phyloP scores from a whole-genome alignment of 1,139 yeast genomes.

The Pichia sp. region DNA sequence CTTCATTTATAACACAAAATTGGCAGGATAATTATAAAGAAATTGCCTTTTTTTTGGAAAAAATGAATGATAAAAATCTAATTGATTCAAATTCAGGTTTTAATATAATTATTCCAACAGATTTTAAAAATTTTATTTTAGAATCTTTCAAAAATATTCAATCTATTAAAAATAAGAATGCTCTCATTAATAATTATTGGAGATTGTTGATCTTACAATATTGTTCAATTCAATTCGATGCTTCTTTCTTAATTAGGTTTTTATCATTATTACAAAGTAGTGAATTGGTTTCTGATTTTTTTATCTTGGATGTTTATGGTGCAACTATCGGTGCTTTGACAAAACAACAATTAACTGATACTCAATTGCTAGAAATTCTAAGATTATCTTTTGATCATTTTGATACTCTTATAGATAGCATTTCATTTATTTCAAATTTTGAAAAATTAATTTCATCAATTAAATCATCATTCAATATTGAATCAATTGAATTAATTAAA shows the following conservation, averaged over 20 bases:
- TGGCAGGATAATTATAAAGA: conserved; percentile 33
- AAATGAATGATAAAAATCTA: conserved; percentile 29
- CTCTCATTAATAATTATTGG: conserved; percentile 37
- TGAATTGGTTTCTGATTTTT: conserved; percentile 13
- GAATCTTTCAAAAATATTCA: conserved; percentile 15
- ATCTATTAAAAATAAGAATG: conserved; percentile 20
- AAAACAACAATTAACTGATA: conserved; percentile 19
- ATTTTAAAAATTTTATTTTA: conserved; percentile 25
- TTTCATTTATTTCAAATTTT: conserved; percentile 19
- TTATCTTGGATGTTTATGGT: conserved; percentile 27
- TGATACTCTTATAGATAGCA: conserved; percentile 15
- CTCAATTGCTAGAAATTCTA: conserved; percentile 14
- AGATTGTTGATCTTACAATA: conserved; percentile 33
- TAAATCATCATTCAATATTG: not conserved
- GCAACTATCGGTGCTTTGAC: conserved; percentile 23
- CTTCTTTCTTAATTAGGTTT: conserved; percentile 16
- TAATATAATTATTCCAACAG: conserved; percentile 26
- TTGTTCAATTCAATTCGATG: conserved; percentile 19
- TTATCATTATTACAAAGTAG: conserved; percentile 12
- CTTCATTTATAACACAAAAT: conserved; percentile 41
- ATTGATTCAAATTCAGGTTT: conserved; percentile 16
- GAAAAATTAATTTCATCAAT: conserved; percentile 14
- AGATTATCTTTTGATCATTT: conserved; percentile 12
- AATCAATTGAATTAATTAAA: conserved; percentile 13
- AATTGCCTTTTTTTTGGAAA: conserved; percentile 42